Percentiles rank a stretch among this genome's conserved stretches.
These are phyloP conservation scores for Phytopythium delawarense DNA, from an alignment of 352 stramenopile species.

Conservation along the genomic window DNA sequence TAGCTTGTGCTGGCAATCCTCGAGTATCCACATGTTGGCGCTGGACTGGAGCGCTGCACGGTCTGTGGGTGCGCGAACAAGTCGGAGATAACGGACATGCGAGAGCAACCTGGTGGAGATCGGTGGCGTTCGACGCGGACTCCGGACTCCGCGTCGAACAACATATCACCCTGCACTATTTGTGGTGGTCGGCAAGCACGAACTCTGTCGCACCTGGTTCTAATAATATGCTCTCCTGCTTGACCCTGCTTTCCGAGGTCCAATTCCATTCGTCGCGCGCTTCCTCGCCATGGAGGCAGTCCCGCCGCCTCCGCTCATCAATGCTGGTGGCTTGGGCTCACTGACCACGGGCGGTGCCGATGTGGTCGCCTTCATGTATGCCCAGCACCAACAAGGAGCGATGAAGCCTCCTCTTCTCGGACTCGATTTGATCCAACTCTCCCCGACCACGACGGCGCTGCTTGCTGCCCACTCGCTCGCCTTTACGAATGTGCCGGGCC, in stretches of 20 bases:
- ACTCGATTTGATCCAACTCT: not conserved
- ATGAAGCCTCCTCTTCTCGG: not conserved
- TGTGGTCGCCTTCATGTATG: constrained; percentile 4
- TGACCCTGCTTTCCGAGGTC: not conserved
- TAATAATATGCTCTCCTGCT: not conserved
- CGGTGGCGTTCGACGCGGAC: no score
- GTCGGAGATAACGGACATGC: no score
- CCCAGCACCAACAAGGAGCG: not conserved
- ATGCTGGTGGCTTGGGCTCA: not conserved
- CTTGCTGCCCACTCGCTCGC: not conserved
- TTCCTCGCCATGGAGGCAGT: not conserved
- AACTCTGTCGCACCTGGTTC: not conserved
- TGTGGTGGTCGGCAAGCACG: no score
- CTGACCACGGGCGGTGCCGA: not conserved
- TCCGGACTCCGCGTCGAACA: no score
- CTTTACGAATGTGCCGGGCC: not conserved
- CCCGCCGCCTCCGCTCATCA: not conserved
- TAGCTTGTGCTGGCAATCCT: no score
- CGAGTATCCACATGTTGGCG: no score
- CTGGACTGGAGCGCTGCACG: no score
- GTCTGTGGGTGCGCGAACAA: no score
- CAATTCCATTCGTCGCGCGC: not conserved
- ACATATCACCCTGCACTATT: no score
- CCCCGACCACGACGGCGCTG: not conserved
- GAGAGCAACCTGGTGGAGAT: no score